Evolutionary conservation across 2,329 filamentous ascomycete genomes (phyloP).

Genomic region (Neocatenulostroma microsporum): DNA sequence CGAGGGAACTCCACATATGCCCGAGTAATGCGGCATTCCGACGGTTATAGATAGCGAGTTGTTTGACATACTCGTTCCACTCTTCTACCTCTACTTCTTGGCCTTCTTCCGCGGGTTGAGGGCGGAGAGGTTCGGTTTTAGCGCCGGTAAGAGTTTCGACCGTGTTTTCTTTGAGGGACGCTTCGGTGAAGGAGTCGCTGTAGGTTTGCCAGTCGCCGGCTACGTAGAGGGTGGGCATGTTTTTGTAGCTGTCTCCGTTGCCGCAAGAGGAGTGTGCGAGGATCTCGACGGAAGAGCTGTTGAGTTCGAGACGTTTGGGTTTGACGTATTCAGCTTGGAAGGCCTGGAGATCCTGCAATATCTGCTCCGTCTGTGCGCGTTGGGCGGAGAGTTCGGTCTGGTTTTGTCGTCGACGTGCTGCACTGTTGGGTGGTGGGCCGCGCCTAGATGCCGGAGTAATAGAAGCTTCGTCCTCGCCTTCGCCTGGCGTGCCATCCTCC

Average conservation of each 20-base stretch:
- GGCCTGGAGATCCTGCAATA: slow-evolving; percentile 14
- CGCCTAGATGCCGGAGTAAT: too few relatives aligned
- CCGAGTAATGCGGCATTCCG: slow-evolving; percentile 23
- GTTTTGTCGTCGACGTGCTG: slow-evolving; percentile 1
- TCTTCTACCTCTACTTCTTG: slow-evolving; percentile 20
- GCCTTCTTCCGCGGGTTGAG: slow-evolving; percentile 8
- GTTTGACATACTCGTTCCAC: slow-evolving; percentile 29
- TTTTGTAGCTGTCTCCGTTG: slow-evolving; percentile 23
- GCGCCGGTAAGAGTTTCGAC: slow-evolving; percentile 21
- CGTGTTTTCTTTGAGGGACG: slow-evolving; percentile 26
- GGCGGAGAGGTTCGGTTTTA: slow-evolving; percentile 23
- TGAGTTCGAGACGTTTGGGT: slow-evolving; percentile 19
- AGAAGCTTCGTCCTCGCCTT: too few relatives aligned
- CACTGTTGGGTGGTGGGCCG: slow-evolving; percentile 4
- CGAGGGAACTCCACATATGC: slow-evolving; percentile 18
- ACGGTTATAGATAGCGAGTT: slow-evolving; percentile 26
- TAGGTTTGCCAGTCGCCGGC: slow-evolving; percentile 22
- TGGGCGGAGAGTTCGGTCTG: slow-evolving; percentile 2
- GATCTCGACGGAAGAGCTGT: slow-evolving; percentile 23
- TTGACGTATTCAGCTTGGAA: slow-evolving; percentile 24
- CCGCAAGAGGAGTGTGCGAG: slow-evolving; percentile 25
- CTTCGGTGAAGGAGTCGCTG: slow-evolving; percentile 22
- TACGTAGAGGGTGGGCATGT: slow-evolving; percentile 11
- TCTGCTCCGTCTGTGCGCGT: slow-evolving; percentile 13
- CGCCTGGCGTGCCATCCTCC: too few relatives aligned